Base-by-base conservation (phyloP, 1,284 basidiomycete species). In the Malassezia slooffiae region DNA sequence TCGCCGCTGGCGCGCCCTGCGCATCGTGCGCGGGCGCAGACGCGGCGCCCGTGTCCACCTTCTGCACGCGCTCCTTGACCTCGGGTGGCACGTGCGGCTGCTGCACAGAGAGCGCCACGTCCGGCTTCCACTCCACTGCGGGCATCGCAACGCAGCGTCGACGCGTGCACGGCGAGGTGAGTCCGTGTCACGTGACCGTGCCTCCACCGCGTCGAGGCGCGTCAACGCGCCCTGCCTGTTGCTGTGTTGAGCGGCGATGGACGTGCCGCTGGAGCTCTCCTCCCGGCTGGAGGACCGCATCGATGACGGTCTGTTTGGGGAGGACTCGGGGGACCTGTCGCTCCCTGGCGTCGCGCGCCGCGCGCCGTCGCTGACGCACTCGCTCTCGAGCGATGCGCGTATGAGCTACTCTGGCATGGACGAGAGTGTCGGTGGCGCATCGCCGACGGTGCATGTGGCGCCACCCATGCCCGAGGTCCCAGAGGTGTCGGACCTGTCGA, bases 201-300 rank as follows among this genome's bases (percentile, higher is more conserved):
- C 15, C 40, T 26, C 40, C 32, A 26, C 41, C 38, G 38, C 33
- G 38, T 38, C 44, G 44, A 24, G 44, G n/a, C n/a, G n/a, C n/a
- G n/a, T n/a, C n/a, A n/a, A n/a, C n/a, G n/a, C n/a, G n/a, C n/a
- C 34, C 32, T 28, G 29, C 24, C 16, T 19, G 10, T 15, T 23
- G 34, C 29, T 15, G 30, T 22, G 37, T 31, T 35, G 43, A n/a
- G 38, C 11, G n/a, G 20, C 10, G 13, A 48, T 48, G 46, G 41
- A 48, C n/a, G 32, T 43, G 11, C 23, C 27, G 8, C 27, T 48
- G 15, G 46, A 48, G n/a, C 23, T 43, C 0, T 43, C 46, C 19
- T 48, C 46, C 6, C 33, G 34, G n/a, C 13, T 48, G n/a, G 40
- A 48, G 28, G 20, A 48, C 20, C 28, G 46, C 27, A 48, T 48